Evolutionary conservation across 768 basidiomycete species (phyloP), one percentile per base, ranked within the genome.

Genomic region (Macrolepiota fuliginosa): DNA sequence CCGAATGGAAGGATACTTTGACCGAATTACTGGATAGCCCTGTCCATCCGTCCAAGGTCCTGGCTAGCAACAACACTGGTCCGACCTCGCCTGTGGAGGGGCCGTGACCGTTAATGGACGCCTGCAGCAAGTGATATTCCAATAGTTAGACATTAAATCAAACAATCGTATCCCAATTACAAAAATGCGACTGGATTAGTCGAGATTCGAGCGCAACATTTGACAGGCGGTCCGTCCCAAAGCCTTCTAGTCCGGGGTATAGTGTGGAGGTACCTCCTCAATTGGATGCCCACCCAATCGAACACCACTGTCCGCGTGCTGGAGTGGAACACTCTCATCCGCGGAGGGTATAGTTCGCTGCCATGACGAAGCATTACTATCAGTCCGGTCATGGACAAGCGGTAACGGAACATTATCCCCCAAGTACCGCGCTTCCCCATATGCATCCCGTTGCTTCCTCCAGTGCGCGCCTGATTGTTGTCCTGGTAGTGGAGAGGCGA

Each of bases 261-360:
- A 58, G 15, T n/a, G 32, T 12, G 57, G 57, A 2, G 57, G 57
- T 15, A 49, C 46, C 11, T 58, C 56, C 42, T 46, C 56, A 1
- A 46, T 42, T 49, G 6, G 24, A 3, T 3, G n/a, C 19, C 35
- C n/a, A 6, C 37, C 24, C 57, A 58, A 17, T 32, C 47, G 57
- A 39, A 58, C 24, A 4, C 57, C 57, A 25, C 57, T 50, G 36
- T 58, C 57, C 11, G 24, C 10, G 37, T 58, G 57, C 49, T 37
- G 19, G 27, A 25, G 54, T 22, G 36, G 22, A 13, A 13, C 19
- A 19, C 12, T 25, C 12, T 19, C 24, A 25, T 12, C 22, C 9
- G 27, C 2, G 17, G 46, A 3, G 9, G 47, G 13, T 22, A 3
- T 13, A 19, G 47, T 24, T 24, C 25, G 25, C 25, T 19, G 25